These are phyloP conservation scores for Colletotrichum coccodes DNA, from an alignment of 2,329 filamentous ascomycete species.

Conservation along the genomic window DNA sequence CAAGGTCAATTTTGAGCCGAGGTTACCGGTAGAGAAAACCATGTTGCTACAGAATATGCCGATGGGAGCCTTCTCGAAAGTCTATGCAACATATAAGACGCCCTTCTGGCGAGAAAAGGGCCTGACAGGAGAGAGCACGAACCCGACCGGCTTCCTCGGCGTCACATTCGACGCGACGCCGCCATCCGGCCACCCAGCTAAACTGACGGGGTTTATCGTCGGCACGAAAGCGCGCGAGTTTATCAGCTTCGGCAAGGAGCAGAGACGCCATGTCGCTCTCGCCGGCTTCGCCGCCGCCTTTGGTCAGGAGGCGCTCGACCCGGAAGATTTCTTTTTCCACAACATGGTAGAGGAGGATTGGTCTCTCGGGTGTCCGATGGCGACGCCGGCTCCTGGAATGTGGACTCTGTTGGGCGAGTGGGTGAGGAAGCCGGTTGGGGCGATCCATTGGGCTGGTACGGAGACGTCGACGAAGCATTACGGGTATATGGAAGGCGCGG, in stretches of 20 bases:
- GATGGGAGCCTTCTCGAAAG: conserved; percentile 27
- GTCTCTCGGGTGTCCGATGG: conserved; percentile 24
- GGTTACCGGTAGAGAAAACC: conserved; percentile 25
- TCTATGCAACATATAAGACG: conserved; percentile 32
- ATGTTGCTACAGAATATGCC: conserved; percentile 30
- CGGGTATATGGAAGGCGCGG: conserved; percentile 31
- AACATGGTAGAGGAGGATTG: conserved; percentile 33
- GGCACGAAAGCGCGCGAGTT: conserved; percentile 28
- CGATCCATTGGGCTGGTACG: conserved; percentile 29
- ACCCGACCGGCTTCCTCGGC: conserved; percentile 9
- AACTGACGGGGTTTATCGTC: conserved; percentile 30
- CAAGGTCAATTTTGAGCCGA: conserved; percentile 28
- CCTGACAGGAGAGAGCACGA: conserved; percentile 29
- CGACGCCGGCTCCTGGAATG: conserved; percentile 27
- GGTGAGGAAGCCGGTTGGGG: conserved; percentile 28
- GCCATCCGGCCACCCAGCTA: conserved; percentile 3
- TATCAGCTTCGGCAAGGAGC: conserved; percentile 20
- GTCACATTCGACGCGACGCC: conserved; percentile 25
- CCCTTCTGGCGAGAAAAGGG: conserved; percentile 29
- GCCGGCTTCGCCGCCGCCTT: conserved; percentile 31
- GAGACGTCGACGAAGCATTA: conserved; percentile 29
- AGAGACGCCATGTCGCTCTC: conserved; percentile 30
- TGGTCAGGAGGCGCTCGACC: conserved; percentile 30
- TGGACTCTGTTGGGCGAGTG: conserved; percentile 33
- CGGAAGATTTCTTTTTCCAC: conserved; percentile 31